Base-by-base conservation (phyloP, 2,329 filamentous ascomycete species). In the Neocatenulostroma microsporum region DNA sequence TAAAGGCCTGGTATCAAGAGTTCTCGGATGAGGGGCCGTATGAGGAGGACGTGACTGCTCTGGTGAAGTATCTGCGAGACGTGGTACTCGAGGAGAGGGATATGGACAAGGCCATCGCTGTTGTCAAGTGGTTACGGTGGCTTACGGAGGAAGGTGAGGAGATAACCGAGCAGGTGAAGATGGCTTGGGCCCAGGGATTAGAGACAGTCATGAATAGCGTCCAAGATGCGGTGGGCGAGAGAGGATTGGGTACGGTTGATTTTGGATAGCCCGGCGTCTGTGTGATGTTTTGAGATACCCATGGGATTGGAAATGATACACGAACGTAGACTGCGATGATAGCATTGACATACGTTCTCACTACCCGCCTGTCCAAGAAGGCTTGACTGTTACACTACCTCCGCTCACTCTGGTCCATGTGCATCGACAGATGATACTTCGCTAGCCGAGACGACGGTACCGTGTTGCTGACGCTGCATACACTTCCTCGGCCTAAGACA, bases 11-110 rank as follows among this genome's bases (percentile, higher is more conserved):
- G 91, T 73, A 86, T 46, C 56, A 64, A 3, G 78, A 81, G 42
- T 94, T 89, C 42, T 66, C 61, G 23, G 68, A 69, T 4, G 81
- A 88, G 3, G 86, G 84, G 0, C 91, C 91, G 2, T 87, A 91
- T 59, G 62, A 63, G 0, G 78, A 83, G 39, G 91, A 98, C 60
- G 80, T 89, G 0, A 72, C 71, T 26, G 78, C 88, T 24, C 68
- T 96, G 42, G 75, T 72, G 36, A 73, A 68, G 51, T 96, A 94
- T 58, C 60, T 96, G 20, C 67, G 58, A 4, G 73, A 72, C 18
- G 84, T 96, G 0, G 72, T 94, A 0, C 20, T 48, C 5, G 80
- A 89, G 39, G 91, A 96, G 60, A 69, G 73, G 40, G 80, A 95
- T 56, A 70, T 91, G 62, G 72, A 73, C 4, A 94, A 94, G 61